Evolutionary conservation across 208 protist genomes (phyloP).

Genomic region (Leishmania amazonensis): DNA sequence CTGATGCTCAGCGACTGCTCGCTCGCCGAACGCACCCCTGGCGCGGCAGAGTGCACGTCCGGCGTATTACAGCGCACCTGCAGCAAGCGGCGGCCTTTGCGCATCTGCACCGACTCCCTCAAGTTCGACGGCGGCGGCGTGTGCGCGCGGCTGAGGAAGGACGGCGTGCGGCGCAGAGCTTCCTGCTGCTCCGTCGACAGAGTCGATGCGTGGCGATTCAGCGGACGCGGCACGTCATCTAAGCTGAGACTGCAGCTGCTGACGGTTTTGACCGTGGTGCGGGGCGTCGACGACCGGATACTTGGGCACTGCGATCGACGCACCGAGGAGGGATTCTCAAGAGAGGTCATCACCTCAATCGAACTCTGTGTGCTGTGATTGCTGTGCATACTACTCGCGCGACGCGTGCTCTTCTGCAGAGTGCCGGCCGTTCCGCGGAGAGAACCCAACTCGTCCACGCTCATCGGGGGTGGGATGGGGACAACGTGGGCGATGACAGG

Average conservation of each 20-base stretch:
- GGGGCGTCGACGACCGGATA: slow-evolving; percentile 2
- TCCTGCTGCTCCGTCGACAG: slow-evolving; percentile 37
- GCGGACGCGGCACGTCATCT: slow-evolving; percentile 23
- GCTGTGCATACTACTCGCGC: neutral
- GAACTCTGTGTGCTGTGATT: neutral
- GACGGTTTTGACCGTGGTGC: neutral
- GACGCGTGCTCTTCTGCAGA: neutral
- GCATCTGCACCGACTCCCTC: slow-evolving; percentile 19
- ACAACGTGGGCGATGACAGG: neutral
- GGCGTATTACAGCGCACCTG: slow-evolving; percentile 1
- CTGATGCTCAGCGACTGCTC: slow-evolving; percentile 8
- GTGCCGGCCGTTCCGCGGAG: neutral
- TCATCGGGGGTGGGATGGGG: slow-evolving; percentile 8
- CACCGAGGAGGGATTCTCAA: neutral
- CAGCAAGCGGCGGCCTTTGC: slow-evolving; percentile 13
- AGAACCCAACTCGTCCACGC: neutral
- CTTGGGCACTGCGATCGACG: slow-evolving; percentile 8
- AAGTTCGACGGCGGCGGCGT: slow-evolving; percentile 42
- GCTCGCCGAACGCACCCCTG: neutral
- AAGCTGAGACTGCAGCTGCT: slow-evolving; percentile 14
- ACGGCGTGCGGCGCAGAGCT: slow-evolving; percentile 36
- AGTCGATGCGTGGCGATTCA: slow-evolving; percentile 41
- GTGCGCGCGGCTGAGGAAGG: slow-evolving; percentile 38
- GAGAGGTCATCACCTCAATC: neutral
- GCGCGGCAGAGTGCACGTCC: slow-evolving; percentile 2